A percentile compares a stretch with the other conserved stretches of the same genome.
phyloP scores from a whole-genome alignment of 2,329 filamentous ascomycete genomes.

The Colletotrichum horii region DNA sequence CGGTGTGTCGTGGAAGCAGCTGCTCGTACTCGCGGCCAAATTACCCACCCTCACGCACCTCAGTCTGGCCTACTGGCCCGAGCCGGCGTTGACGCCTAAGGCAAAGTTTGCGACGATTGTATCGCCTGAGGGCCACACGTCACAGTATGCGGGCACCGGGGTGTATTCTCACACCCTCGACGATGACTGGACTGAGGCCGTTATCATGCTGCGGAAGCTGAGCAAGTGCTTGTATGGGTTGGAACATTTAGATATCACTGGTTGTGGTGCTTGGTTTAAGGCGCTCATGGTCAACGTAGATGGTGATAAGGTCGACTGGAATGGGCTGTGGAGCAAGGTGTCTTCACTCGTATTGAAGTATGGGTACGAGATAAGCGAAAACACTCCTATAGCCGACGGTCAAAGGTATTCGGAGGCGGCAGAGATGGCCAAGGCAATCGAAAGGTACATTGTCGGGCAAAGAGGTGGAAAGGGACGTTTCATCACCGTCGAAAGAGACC shows the following conservation, averaged over 20 bases:
- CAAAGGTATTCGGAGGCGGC: constrained; percentile 38
- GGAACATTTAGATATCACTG: constrained; percentile 66
- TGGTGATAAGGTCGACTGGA: constrained; percentile 59
- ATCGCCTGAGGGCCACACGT: constrained; percentile 43
- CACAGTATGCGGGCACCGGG: constrained; percentile 61
- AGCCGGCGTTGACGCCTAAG: constrained; percentile 62
- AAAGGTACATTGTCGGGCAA: constrained; percentile 51
- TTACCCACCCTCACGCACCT: constrained; percentile 63
- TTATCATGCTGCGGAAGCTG: constrained; percentile 59
- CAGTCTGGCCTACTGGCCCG: constrained; percentile 67
- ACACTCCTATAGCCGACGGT: constrained; percentile 36
- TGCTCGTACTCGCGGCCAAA: constrained; percentile 58
- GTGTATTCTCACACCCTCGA: constrained; percentile 64
- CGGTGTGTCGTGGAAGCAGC: constrained; percentile 61
- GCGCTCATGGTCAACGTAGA: constrained; percentile 49
- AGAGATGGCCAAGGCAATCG: constrained; percentile 45
- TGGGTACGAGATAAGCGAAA: constrained; percentile 44
- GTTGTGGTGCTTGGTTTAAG: constrained; percentile 60
- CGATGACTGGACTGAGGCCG: constrained; percentile 64
- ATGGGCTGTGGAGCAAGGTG: constrained; percentile 58
- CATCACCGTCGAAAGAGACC: constrained; percentile 53
- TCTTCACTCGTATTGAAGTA: constrained; percentile 47
- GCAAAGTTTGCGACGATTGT: constrained; percentile 53
- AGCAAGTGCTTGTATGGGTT: constrained; percentile 61
- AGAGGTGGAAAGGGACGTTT: constrained; percentile 54